Conservation (phyloP, 805 yeast genomes). For the Jamesozyma rosinii region DNA sequence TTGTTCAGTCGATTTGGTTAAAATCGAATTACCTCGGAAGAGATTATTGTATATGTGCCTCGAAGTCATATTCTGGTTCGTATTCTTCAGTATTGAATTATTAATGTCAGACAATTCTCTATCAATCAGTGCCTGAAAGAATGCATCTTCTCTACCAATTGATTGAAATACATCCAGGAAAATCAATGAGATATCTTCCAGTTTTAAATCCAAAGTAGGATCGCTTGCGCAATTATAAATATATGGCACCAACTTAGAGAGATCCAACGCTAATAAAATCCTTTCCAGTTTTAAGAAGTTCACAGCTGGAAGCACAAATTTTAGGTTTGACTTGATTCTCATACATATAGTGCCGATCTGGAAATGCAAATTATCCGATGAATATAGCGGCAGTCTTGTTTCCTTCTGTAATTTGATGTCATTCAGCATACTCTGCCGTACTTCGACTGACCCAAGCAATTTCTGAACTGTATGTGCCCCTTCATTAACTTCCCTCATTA, state of each 20-base stretch:
- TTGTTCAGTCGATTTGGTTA: slow-evolving; percentile 73
- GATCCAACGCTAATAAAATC: slow-evolving; percentile 46
- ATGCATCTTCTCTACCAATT: slow-evolving; percentile 54
- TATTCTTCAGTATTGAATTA: slow-evolving; percentile 14
- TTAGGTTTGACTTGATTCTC: slow-evolving; percentile 41
- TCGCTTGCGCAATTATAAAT: slow-evolving; percentile 1
- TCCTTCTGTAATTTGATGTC: slow-evolving; percentile 19
- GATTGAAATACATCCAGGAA: slow-evolving; percentile 69
- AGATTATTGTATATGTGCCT: slow-evolving; percentile 44
- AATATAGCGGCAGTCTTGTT: slow-evolving; percentile 38
- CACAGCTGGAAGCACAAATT: slow-evolving; percentile 50
- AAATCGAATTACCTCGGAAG: slow-evolving; percentile 77
- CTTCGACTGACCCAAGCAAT: slow-evolving; percentile 39
- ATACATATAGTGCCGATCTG: slow-evolving; percentile 52
- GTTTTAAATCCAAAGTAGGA: slow-evolving; percentile 8
- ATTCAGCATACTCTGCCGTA: slow-evolving; percentile 21
- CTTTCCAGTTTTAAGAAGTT: slow-evolving; percentile 55
- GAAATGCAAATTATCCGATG: slow-evolving; percentile 28
- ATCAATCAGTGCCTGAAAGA: slow-evolving; percentile 64
- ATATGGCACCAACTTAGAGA: slow-evolving; percentile 35
- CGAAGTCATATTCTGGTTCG: slow-evolving; percentile 15
- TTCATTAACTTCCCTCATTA: slow-evolving; percentile 30
- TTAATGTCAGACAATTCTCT: slow-evolving; percentile 45
- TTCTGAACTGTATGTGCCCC: slow-evolving; percentile 32
- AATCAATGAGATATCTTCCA: slow-evolving; percentile 49